These are phyloP conservation scores for Alternaria gansuensis DNA, from an alignment of 2,329 filamentous ascomycete genomes.

Conservation along the genomic window DNA sequence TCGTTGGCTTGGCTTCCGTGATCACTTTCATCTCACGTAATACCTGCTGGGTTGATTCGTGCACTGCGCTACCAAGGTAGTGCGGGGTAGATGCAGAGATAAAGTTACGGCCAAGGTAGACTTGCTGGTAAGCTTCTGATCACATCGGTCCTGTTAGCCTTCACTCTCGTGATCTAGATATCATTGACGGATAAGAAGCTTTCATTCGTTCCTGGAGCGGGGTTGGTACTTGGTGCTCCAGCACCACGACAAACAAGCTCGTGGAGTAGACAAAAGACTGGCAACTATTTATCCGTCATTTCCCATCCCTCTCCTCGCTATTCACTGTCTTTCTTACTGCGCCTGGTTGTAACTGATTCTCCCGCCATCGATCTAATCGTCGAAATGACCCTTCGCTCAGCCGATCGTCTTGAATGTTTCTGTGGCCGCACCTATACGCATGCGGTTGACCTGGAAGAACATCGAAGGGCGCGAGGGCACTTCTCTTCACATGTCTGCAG, in stretches of 20 bases:
- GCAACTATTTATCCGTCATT: neutral
- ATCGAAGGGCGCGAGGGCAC: conserved; percentile 22
- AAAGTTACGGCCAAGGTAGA: conserved; percentile 2
- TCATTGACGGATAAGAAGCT: conserved; percentile 1
- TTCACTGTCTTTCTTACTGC: neutral
- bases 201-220: neutral
- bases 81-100: conserved; percentile 2
- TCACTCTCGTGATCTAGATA: neutral
- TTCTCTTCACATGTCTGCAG: conserved; percentile 20
- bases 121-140: neutral
- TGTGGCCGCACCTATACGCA: conserved; percentile 16
- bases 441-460: conserved; percentile 22
- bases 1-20: neutral
- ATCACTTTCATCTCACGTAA: neutral
- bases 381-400: conserved; percentile 3
- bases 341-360: neutral
- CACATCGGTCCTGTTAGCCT: neutral
- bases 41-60: neutral
- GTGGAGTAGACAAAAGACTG: neutral
- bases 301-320: neutral
- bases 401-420: conserved; percentile 11
- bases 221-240: neutral
- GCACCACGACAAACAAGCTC: neutral
- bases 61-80: neutral
- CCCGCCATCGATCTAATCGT: neutral